Evolutionary conservation across 2,329 filamentous ascomycete species (phyloP), one percentile per base, ranked within the genome.

Genomic region (Taxawa tesnikishii): DNA sequence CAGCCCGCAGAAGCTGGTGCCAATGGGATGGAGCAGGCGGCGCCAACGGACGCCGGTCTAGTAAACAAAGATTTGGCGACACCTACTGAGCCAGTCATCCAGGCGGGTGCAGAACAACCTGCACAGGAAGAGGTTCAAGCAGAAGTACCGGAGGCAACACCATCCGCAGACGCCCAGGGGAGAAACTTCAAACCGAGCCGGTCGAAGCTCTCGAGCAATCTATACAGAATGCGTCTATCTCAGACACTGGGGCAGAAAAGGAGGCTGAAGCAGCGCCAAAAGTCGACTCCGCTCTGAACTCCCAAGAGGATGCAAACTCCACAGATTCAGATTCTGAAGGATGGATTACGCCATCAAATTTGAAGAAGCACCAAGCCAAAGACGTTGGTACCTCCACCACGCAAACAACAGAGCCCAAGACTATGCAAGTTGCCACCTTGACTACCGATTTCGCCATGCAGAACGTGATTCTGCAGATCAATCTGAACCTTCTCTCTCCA

Each of bases 371-470:
- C 51, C 80, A 90, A 60, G 73, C 72, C 37, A 71, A 75, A 51
- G 77, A 88, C 45, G 59, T 65, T 13, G 46, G 48, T 29, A 54
- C 56, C 15, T 58, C 62, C 14, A 60, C 59, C 5, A 55, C 63
- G 2, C 55, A 63, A 29, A 37, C 43, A 11, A 54, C 67, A 2
- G 65, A 73, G 33, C 66, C 72, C 21, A 71, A 72, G 39, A 74
- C 73, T 9, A 79, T 94, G 45, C 79, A 92, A 56, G 83, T 83
- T 11, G 88, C 85, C n/a, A 77, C 88, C 27, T 79, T 96, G 50
- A 96, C 90, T 2, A 85, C 81, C 34, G 90, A 98, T 63, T 96
- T 83, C 59, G 88, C 90, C 34, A 93, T 98, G 83, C 88, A 96
- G 62, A 96, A 96, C 54, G 85, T 96, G 6, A 73, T 90, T 2